These are phyloP conservation scores for Yamadazyma atlantica DNA, from an alignment of 1,139 yeast species.

Conservation along the genomic window DNA sequence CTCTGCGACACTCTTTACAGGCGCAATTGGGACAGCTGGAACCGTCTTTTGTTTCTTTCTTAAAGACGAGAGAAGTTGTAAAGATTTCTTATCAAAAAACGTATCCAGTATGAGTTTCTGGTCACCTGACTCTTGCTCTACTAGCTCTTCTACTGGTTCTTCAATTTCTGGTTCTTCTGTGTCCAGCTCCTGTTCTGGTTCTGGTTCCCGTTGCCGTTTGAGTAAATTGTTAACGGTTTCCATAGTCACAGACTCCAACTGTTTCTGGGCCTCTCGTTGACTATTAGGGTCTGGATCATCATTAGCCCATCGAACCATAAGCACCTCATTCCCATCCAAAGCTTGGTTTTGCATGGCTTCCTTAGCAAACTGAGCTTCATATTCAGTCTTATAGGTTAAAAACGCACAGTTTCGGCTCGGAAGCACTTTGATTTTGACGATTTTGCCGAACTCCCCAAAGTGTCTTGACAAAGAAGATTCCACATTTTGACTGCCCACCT, in stretches of 20 bases:
- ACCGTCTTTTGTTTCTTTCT: slow-evolving; percentile 4
- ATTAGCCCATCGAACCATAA: slow-evolving; percentile 84
- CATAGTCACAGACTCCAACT: slow-evolving; percentile 34
- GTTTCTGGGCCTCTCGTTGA: slow-evolving; percentile 47
- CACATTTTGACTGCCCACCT: slow-evolving; percentile 20
- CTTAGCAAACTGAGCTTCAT: slow-evolving; percentile 88
- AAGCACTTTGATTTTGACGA: slow-evolving; percentile 67
- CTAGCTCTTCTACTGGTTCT: slow-evolving; percentile 2
- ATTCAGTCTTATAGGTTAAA: slow-evolving; percentile 65
- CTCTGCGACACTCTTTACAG: slow-evolving; percentile 5
- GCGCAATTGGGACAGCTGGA: not conserved
- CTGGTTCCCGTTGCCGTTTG: slow-evolving; percentile 12
- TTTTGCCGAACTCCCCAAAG: slow-evolving; percentile 75
- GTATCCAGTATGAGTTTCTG: slow-evolving; percentile 5
- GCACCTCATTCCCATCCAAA: slow-evolving; percentile 59
- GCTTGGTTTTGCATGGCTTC: slow-evolving; percentile 90
- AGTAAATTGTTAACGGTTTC: slow-evolving; percentile 34
- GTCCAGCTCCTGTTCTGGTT: slow-evolving; percentile 8
- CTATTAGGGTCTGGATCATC: slow-evolving; percentile 84
- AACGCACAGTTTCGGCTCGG: slow-evolving; percentile 73
- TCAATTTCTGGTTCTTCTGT: slow-evolving; percentile 8
- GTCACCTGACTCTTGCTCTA: slow-evolving; percentile 1
- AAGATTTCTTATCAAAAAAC: slow-evolving; percentile 11
- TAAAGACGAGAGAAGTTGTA: slow-evolving; percentile 11
- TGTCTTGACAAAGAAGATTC: slow-evolving; percentile 39